These are phyloP conservation scores for Aspergillus glaucus DNA, from an alignment of 2,329 filamentous ascomycete genomes.

Conservation along the genomic window DNA sequence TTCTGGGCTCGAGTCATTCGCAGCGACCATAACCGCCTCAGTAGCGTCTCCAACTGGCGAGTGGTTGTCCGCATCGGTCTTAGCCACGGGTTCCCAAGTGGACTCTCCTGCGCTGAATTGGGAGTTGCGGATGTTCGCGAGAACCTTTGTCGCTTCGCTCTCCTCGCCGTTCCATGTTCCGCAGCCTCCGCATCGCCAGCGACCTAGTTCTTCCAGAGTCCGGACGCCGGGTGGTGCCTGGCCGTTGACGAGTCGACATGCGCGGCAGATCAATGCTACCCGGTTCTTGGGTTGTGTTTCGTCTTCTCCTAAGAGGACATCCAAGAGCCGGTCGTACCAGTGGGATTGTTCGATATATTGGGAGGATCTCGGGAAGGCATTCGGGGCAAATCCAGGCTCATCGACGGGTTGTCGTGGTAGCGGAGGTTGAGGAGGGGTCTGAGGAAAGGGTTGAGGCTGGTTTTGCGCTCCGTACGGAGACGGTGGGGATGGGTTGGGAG, in stretches of 20 bases:
- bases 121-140: constrained; percentile 53
- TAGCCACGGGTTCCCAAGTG: constrained; percentile 18
- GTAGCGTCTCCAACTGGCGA: constrained; percentile 16
- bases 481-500: constrained; percentile 16
- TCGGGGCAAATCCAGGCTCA: constrained; percentile 42
- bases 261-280: constrained; percentile 74
- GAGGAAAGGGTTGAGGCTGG: constrained; percentile 9
- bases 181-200: constrained; percentile 86
- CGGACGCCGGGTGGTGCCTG: constrained; percentile 85
- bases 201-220: constrained; percentile 69
- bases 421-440: constrained; percentile 7
- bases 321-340: constrained; percentile 94
- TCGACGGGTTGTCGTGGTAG: constrained; percentile 23
- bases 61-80: constrained; percentile 12
- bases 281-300: constrained; percentile 89
- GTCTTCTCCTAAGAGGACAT: constrained; percentile 88
- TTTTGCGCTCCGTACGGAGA: constrained; percentile 17
- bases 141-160: constrained; percentile 66
- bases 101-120: constrained; percentile 6
- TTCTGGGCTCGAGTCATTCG: constrained; percentile 20
- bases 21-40: constrained; percentile 20
- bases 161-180: constrained; percentile 73
- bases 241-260: constrained; percentile 85
- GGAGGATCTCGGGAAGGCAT: constrained; percentile 36
- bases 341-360: constrained; percentile 46